Evolutionary conservation across 2,329 filamentous ascomycete genomes (phyloP), one percentile per base, ranked within the genome.

Genomic region (Drechslerella coelobrocha): DNA sequence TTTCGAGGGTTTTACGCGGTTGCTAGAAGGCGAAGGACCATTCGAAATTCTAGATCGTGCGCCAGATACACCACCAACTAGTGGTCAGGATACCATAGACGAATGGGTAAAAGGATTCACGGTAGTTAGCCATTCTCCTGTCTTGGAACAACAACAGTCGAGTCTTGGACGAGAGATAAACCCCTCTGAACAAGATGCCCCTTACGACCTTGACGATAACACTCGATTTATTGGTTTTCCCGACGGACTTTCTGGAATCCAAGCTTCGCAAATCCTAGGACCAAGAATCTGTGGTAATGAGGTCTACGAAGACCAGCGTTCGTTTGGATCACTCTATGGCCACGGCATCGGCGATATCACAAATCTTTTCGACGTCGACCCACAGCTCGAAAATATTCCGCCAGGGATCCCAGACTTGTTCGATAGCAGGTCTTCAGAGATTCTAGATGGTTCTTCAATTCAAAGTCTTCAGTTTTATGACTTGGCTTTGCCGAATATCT

Each of bases 131-230:
- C n/a, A 45, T 6, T 3, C 14, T 3, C 19, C 41, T 45, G 5
- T 23, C 19, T 21, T 23, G 19, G 14, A 45, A 17, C n/a, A 45
- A 3, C 41, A 45, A 45, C 19, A 3, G 41, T 7, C 19, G 5
- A 8, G n/a, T 5, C 9, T 12, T 34, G 37, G 10, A 24, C 19
- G 17, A 12, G 19, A 50, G 17, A n/a, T 24, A 19, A 2, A 1
- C 2, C 54, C 27, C 8, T 27, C 34, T n/a, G 51, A 56, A 4
- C n/a, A 47, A 8, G 65, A 69, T 69, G 56, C 57, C n/a, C 57
- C 56, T 24, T 61, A 62, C 37, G 57, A 69, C 4, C 4, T 59
- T 2, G 57, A 69, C 7, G 23, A 26, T 14, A 14, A 8, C 2
- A 26, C 56, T 7, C 23, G n/a, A 9, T 61, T 51, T 24, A 7